Evolutionary conservation across 805 yeast species (phyloP).

Genomic region (Wickerhamomyces strasburgensis): DNA sequence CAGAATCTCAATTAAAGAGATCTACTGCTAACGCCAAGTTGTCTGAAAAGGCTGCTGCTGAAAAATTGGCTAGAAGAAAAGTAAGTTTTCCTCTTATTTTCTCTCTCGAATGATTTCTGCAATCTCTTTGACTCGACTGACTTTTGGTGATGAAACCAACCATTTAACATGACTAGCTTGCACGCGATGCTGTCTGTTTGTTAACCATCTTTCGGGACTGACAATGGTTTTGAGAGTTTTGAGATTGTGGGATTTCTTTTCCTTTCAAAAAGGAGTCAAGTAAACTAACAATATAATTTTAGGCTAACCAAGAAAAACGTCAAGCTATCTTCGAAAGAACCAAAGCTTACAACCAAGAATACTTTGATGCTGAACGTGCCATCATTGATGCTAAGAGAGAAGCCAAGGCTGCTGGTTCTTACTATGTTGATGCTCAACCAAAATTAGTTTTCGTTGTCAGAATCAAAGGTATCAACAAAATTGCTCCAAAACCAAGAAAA

Average conservation of each 20-base stretch:
- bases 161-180: slow-evolving; percentile 54
- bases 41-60: slow-evolving; percentile 75
- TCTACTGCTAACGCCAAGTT: slow-evolving; percentile 73
- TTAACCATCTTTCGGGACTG: slow-evolving; percentile 82
- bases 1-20: slow-evolving; percentile 86
- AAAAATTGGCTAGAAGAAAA: slow-evolving; percentile 69
- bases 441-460: slow-evolving; percentile 94
- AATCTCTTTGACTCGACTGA: slow-evolving; percentile 2
- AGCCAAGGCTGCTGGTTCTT: slow-evolving; percentile 90
- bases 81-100: slow-evolving; percentile 49
- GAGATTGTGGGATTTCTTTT: neutral
- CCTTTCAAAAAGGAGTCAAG: neutral
- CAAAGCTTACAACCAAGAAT: slow-evolving; percentile 94
- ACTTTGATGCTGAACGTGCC: slow-evolving; percentile 88
- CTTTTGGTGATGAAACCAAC: slow-evolving; percentile 45
- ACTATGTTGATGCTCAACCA: slow-evolving; percentile 92
- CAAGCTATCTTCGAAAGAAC: slow-evolving; percentile 85
- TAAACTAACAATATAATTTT: slow-evolving; percentile 14
- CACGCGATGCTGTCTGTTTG: slow-evolving; percentile 67
- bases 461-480: slow-evolving; percentile 99
- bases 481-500: slow-evolving; percentile 99
- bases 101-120: neutral
- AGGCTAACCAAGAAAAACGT: slow-evolving; percentile 53
- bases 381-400: slow-evolving; percentile 83
- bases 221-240: slow-evolving; percentile 21